Evolutionary conservation across 495 filamentous ascomycete genomes (phyloP), one percentile per base, ranked within the genome.

Genomic region (Penicillium robsamsonii): DNA sequence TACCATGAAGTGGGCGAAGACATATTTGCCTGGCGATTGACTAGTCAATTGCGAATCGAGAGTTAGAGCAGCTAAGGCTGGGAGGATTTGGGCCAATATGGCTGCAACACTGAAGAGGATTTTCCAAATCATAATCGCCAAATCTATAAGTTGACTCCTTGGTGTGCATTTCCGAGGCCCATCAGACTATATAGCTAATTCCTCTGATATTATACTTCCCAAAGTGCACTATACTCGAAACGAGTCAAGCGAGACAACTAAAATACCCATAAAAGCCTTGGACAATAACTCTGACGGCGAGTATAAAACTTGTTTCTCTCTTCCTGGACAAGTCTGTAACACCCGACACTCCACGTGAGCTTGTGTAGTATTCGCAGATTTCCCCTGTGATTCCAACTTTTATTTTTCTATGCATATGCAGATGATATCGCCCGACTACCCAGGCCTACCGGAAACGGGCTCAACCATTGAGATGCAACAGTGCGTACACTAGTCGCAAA

Each of bases 1-100:
- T 12, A 42, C 49, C 49, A 51, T 51, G 8, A 51, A 51, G 15
- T 51, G 49, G 25, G 49, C 49, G 24, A 51, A 51, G 13, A 51
- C 49, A 41, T 51, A 41, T 51, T 33, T 41, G 13, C 41, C 37
- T 3, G 8, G 17, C 1, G 15, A 51, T 12, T 41, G 35, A 5
- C 13, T 47, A 18, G 20, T 10, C 8, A 18, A 7, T 13, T 7
- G 18, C 6, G 24, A 25, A 8, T 22, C 18, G 11, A 15, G 9
- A 9, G 9, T 12, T n/a, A 24, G 49, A 11, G 37, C 24, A 29
- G 33, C 35, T 27, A 51, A 10, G 3, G 35, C 49, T 51, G 15
- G n/a, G 2, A 41, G n/a, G 8, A 41, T 30, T 8, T 40, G n/a
- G 11, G 33, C 22, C 49, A 41, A 30, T 29, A 29, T 29, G 24